Evolutionary conservation across 2,329 filamentous ascomycete genomes (phyloP).

Genomic region (Neoascochyta sp.): DNA sequence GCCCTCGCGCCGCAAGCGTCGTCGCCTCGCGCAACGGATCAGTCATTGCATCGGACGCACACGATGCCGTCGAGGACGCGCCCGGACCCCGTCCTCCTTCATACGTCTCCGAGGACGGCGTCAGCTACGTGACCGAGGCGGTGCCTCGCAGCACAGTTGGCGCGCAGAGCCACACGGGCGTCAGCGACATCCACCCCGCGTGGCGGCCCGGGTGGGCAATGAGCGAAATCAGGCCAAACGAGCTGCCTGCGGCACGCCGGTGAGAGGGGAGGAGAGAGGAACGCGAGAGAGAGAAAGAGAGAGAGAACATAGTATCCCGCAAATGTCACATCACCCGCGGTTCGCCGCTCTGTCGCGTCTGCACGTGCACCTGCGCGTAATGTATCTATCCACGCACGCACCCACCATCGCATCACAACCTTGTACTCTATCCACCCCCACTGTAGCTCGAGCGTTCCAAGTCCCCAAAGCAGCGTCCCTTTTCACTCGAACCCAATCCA

Average conservation of each 20-base stretch:
- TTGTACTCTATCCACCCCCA: too few species aligned
- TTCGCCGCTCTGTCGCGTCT: too few species aligned
- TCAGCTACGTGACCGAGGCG: conserved; percentile 68
- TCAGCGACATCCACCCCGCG: conserved; percentile 38
- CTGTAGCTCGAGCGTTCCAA: too few species aligned
- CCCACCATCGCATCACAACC: too few species aligned
- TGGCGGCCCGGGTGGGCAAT: conserved; percentile 36
- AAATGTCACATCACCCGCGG: too few species aligned
- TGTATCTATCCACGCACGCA: too few species aligned
- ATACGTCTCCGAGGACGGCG: conserved; percentile 71
- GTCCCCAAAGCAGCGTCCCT: too few species aligned
- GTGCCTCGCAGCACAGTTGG: conserved; percentile 40
- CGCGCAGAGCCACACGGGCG: conserved; percentile 17
- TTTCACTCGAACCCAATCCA: too few species aligned
- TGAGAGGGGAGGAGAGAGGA: neutral
- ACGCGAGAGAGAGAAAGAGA: too few species aligned
- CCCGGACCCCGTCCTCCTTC: conserved; percentile 60
- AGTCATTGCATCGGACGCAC: neutral
- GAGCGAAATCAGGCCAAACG: conserved; percentile 20
- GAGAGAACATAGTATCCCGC: too few species aligned
- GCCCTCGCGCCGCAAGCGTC: conserved; percentile 1
- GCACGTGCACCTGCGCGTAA: too few species aligned
- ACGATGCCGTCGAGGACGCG: neutral
- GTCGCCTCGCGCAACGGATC: conserved; percentile 3
- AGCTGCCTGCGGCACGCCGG: conserved; percentile 6